Evolutionary conservation across 2,329 filamentous ascomycete species (phyloP), one percentile per base, ranked within the genome.

Genomic region (Pseudophaeomoniella oleicola): DNA sequence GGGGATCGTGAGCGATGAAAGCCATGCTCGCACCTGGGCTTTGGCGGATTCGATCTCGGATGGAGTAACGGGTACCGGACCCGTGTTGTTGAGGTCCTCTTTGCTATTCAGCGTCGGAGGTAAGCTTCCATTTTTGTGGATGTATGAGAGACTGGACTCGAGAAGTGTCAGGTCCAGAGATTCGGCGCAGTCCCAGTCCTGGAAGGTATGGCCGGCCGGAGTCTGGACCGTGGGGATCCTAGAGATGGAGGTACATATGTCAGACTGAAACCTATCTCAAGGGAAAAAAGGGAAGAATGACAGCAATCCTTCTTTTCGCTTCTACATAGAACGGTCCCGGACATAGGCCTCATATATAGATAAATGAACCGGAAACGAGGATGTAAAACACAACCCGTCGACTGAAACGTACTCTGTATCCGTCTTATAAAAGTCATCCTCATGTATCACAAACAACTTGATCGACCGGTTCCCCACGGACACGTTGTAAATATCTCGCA

Each of bases 371-470:
- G 31, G 9, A 35, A 13, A 36, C 27, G 15, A 39, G 13, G 14
- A 39, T n/a, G n/a, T n/a, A n/a, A n/a, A n/a, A n/a, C n/a, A n/a
- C n/a, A n/a, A n/a, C n/a, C n/a, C n/a, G n/a, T n/a, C n/a, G n/a
- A n/a, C n/a, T n/a, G 32, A 30, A 10, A 58, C 69, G 51, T 50
- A 83, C 71, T 85, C 70, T 18, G 70, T 60, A 53, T 96, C 88
- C 1, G 81, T 67, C 45, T 75, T 77, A 63, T 94, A 98, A 55
- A 96, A 98, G 58, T 98, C 90, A 62, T 98, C 90, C 55, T 94
- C 77, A 56, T 98, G 90, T 15, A 98, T 69, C 50, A 96, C 82
- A 51, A 86, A 88, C 12, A 16, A 57, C 11, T 19, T 42, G 16
- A 36, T 19, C 29, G 27, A 17, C 27, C 17, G 19, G 27, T 27